These are phyloP conservation scores for Margaritispora aquatica DNA, from an alignment of 495 filamentous ascomycete genomes.

Conservation along the genomic window DNA sequence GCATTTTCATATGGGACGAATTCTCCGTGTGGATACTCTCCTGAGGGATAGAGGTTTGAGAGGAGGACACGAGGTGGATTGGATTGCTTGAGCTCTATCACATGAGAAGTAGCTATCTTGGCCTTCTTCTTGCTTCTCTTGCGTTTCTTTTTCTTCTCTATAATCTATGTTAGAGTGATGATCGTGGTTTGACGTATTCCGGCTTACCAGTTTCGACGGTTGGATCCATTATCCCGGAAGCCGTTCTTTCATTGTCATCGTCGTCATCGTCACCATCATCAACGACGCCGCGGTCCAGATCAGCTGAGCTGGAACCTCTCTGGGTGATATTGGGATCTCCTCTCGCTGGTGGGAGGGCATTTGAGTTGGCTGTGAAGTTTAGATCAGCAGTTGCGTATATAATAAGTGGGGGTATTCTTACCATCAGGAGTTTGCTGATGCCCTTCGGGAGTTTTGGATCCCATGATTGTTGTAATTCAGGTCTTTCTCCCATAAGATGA, in stretches of 20 bases:
- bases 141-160: slow-evolving; percentile 41
- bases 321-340: slow-evolving; percentile 1
- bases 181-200: neutral
- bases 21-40: slow-evolving; percentile 70
- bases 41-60: slow-evolving; percentile 66
- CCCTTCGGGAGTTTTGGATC: slow-evolving; percentile 20
- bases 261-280: slow-evolving; percentile 20
- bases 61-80: slow-evolving; percentile 69
- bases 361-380: slow-evolving; percentile 14
- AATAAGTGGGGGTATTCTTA: neutral
- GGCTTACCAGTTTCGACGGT: slow-evolving; percentile 8
- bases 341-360: slow-evolving; percentile 12
- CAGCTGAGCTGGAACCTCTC: slow-evolving; percentile 11
- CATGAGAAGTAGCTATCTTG: slow-evolving; percentile 56
- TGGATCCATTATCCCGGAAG: slow-evolving; percentile 3
- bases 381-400: neutral
- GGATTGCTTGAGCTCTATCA: slow-evolving; percentile 65
- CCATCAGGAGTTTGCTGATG: slow-evolving; percentile 21
- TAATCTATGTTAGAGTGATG: neutral
- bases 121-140: slow-evolving; percentile 83
- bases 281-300: slow-evolving; percentile 20
- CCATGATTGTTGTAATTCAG: slow-evolving; percentile 7
- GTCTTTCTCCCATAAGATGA: neutral
- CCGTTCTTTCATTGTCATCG: slow-evolving; percentile 7
- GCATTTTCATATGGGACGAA: slow-evolving; percentile 66